phyloP scores from a whole-genome alignment of 1,284 basidiomycete species.

The Rhodotorula sp. region DNA sequence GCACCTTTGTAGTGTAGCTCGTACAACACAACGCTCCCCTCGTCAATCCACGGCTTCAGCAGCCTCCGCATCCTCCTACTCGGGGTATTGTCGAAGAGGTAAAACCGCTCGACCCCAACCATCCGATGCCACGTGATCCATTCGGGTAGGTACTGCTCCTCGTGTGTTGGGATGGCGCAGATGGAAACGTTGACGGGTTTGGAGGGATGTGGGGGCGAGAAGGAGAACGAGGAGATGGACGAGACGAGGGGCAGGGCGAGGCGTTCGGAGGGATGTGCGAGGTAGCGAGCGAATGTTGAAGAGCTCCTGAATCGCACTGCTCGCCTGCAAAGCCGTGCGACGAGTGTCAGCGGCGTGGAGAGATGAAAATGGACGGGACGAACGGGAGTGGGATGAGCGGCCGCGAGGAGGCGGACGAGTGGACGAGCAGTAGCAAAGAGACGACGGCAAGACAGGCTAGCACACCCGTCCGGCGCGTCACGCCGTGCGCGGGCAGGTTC shows the following conservation, averaged over 20 bases:
- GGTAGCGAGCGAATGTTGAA: not conserved
- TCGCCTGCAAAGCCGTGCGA: too few relatives aligned
- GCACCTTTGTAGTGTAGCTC: constrained; percentile 24
- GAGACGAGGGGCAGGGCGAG: constrained; percentile 18
- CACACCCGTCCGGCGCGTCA: not conserved
- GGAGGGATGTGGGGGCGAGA: not conserved
- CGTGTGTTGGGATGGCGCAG: constrained; percentile 34
- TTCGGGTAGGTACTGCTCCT: constrained; percentile 29
- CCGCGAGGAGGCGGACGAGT: not conserved
- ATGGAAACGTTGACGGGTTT: constrained; percentile 14
- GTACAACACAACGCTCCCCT: constrained; percentile 27
- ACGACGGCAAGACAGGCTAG: not conserved
- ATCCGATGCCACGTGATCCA: constrained; percentile 35
- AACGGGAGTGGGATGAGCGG: not conserved
- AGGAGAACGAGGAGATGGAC: constrained; percentile 17
- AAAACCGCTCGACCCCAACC: constrained; percentile 34
- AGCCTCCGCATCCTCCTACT: constrained; percentile 21
- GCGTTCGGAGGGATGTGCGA: constrained; percentile 13
- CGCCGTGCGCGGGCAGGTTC: not conserved
- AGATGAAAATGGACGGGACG: not conserved
- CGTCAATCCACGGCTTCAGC: constrained; percentile 34
- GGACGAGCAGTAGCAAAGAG: not conserved
- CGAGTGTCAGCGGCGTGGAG: too few relatives aligned
- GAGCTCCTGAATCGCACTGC: not conserved
- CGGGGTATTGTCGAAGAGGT: constrained; percentile 33